Evolutionary conservation across 2,329 filamentous ascomycete species (phyloP), one percentile per base, ranked within the genome.

Genomic region (Xylariomycetidae sp.): DNA sequence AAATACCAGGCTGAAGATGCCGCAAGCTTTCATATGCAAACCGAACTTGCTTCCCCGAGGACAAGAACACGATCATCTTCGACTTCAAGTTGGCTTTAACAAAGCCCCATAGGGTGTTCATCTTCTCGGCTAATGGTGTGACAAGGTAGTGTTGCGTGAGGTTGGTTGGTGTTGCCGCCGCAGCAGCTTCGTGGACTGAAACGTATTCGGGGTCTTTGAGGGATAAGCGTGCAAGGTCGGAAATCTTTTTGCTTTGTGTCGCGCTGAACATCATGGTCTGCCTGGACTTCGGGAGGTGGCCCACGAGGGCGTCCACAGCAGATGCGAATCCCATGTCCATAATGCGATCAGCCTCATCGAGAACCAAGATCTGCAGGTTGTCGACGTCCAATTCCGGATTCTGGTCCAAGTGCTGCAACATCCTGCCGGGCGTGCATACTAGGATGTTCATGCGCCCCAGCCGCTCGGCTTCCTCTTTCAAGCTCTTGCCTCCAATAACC

Each of bases 301-400:
- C 88, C 18, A 98, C 65, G 31, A 98, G 84, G 1, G 92, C 92
- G 60, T 98, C 92, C 4, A 98, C 81, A 1, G 86, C 86, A 5
- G 72, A 69, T 59, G 94, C 82, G 58, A 98, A 98, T 5, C 92
- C 92, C 87, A 96, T 92, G 54, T 98, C 92, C 73, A 98, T 79
- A 53, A 95, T 95, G 24, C 92, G 78, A 59, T 98, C 92, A 3
- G 92, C 92, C 60, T 98, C 92, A 51, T 98, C 92, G 36, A 98
- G 68, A 0, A 98, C 89, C 31, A 98, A 67, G 57, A 98, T 85
- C 63, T 94, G 86, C 43, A 98, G 60, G 56, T 94, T 92, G 56
- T 92, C 83, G 43, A 90, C 84, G 44, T 90, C 87, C 54, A 98
- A 84, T 13, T 82, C 79, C 1, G 87, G 85, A 0, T 90, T 96